These are phyloP conservation scores for Salix brachista DNA, from an alignment of 345 rosid species.

Conservation along the genomic window DNA sequence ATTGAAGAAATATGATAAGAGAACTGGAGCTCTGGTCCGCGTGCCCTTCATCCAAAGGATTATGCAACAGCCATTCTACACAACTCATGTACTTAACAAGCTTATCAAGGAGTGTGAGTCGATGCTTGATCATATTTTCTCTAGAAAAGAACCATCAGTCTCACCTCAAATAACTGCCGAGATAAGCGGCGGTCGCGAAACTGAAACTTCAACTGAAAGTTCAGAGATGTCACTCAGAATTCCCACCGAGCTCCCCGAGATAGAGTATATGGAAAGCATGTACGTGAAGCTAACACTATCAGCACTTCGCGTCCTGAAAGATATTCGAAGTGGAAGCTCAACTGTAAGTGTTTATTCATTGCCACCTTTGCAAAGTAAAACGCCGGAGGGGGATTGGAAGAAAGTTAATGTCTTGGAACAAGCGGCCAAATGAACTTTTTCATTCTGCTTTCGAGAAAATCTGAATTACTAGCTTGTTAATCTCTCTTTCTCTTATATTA, in stretches of 20 bases:
- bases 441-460: neutral
- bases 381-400: constrained; percentile 6
- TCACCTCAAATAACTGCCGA: constrained; percentile 23
- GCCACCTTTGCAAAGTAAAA: constrained; percentile 62
- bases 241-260: constrained; percentile 59
- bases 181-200: constrained; percentile 18
- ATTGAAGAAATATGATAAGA: constrained; percentile 88
- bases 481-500: neutral
- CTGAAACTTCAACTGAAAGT: constrained; percentile 31
- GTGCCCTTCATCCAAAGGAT: constrained; percentile 86
- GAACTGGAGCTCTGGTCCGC: constrained; percentile 88
- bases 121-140: constrained; percentile 69
- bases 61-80: constrained; percentile 91
- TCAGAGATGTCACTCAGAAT: constrained; percentile 23
- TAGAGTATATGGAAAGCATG: constrained; percentile 58
- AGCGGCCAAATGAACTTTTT: neutral
- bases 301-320: constrained; percentile 64
- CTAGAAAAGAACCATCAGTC: constrained; percentile 26
- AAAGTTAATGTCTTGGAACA: constrained; percentile 17
- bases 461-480: neutral
- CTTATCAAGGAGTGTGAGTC: constrained; percentile 78
- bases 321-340: constrained; percentile 80
- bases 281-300: constrained; percentile 75
- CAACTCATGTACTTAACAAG: constrained; percentile 76
- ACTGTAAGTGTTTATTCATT: constrained; percentile 77